Evolutionary conservation across 208 protist species (phyloP), one percentile per base, ranked within the genome.

Genomic region (Paratrypanosoma confusum): DNA sequence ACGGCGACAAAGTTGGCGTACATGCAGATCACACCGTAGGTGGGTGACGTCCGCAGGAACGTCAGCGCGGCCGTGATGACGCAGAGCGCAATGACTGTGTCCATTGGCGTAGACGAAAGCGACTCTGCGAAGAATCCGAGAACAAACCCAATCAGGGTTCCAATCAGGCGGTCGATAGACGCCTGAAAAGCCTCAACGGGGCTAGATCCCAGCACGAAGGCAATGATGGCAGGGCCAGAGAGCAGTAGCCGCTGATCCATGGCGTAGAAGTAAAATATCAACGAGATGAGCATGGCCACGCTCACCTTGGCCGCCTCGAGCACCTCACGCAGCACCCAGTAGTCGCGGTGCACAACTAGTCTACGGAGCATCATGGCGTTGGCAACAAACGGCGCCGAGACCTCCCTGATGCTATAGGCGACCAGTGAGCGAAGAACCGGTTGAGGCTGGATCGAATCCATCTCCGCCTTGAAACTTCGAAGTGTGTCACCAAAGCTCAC

Each of bases 1-100:
- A 92, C 80, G 50, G 85, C 57, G 39, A 92, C 79, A 50, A 92
- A 89, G 74, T 81, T 84, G 26, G 64, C 79, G 63, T 89, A 92
- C 23, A 92, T 59, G 20, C 67, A 60, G 70, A 92, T 85, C 46
- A 89, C 61, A 45, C 79, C 74, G 59, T 86, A 92, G 42, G 86
- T 63, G 53, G 81, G 81, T 35, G 84, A 76, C 45, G 58, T 75
- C 23, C 79, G 69, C 31, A 92, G 65, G 35, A 92, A 92, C 7
- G 76, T 88, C 16, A 69, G 70, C 18, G 45, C 39, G 59, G 87
- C 86, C 57, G 85, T 87, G 40, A 92, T 62, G 14, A 59, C 61
- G 43, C 78, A 92, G 25, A 92, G 64, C 11, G 77, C 83, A 11
- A 71, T 73, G 14, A 92, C 68, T 39, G 80, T 78, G 51, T 86